phyloP scores from a whole-genome alignment of 352 stramenopile species.

The Globisporangium cylindrosporum region DNA sequence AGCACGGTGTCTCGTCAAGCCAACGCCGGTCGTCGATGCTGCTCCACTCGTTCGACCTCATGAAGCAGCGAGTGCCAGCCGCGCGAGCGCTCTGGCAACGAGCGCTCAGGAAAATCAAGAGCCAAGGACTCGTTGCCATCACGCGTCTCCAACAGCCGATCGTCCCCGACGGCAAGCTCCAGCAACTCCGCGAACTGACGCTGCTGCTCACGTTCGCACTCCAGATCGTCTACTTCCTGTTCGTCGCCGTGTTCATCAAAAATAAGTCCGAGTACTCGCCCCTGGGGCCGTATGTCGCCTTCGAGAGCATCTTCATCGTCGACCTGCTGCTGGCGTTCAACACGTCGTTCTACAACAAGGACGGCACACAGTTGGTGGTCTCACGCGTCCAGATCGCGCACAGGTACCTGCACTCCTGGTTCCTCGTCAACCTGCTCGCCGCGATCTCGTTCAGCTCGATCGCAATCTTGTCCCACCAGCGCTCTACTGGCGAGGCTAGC shows the following conservation, averaged over 20 bases:
- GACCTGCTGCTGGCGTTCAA: constrained; percentile 15
- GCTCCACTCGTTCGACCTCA: neutral
- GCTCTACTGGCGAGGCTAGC: neutral
- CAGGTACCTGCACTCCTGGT: constrained; percentile 12
- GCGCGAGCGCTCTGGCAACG: neutral
- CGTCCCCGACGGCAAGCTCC: neutral
- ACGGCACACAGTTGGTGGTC: constrained; percentile 8
- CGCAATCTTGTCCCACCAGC: neutral
- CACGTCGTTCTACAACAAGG: constrained; percentile 11
- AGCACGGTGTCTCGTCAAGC: neutral
- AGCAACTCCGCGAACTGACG: neutral
- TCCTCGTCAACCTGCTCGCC: constrained; percentile 6
- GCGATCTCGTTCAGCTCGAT: constrained; percentile 2
- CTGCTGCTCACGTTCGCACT: neutral
- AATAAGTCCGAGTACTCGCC: neutral
- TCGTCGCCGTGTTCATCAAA: constrained; percentile 1
- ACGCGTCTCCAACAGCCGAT: neutral
- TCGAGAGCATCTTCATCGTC: constrained; percentile 4
- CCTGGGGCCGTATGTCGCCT: neutral
- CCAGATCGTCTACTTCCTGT: constrained; percentile 8
- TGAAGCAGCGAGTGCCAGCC: neutral
- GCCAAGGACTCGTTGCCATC: neutral
- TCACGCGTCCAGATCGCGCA: constrained; percentile 6
- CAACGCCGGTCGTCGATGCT: neutral
- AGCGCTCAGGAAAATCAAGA: neutral